Base-by-base conservation (phyloP, 2,329 filamentous ascomycete species). In the Sporothrix dimorphospora region DNA sequence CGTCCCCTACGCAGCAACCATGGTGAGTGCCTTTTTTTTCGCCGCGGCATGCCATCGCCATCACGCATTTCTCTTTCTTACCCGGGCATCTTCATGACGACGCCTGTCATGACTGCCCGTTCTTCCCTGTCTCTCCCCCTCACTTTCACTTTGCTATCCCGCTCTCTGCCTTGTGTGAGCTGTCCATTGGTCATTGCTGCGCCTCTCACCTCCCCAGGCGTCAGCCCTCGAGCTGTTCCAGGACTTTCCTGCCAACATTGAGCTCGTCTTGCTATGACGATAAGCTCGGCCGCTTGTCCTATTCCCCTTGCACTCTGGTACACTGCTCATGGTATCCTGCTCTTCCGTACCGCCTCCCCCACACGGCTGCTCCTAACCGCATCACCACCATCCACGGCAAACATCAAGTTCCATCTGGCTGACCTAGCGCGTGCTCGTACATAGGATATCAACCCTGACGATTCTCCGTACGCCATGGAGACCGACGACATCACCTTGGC, bases 391-490 rank as follows among this genome's bases (percentile, higher is more conserved):
- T 38, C 16, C 59, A 45, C 11, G 14, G 21, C 1, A 27, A 21
- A 21, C 16, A 14, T 38, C 47, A n/a, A 49, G 7, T 14, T 61
- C 34, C 40, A 24, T 30, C 34, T 30, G 14, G 53, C 67, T 78
- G 76, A 76, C 75, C 9, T 74, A 21, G 70, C 24, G 70, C 53
- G 57, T 70, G 71, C 16, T 19, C 83, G 19, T 19, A 12, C 83
- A 83, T 81, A 86, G 86, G 72, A 75, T 59, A 47, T 57, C 67
- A 78, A 78, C 79, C 72, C 73, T 14, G 81, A 83, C 73, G 85
- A 86, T 74, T 87, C 84, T 40, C 85, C 85, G 19, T 87, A 84
- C 79, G 84, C 87, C 77, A 87, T 88, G 85, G 82, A 86, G 76
- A 81, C 87, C 77, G 86, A 88, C 77, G 84, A 85, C 76, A 85